Conservation (phyloP, 2,329 filamentous ascomycete genomes). For the Blastomyces silverae region DNA sequence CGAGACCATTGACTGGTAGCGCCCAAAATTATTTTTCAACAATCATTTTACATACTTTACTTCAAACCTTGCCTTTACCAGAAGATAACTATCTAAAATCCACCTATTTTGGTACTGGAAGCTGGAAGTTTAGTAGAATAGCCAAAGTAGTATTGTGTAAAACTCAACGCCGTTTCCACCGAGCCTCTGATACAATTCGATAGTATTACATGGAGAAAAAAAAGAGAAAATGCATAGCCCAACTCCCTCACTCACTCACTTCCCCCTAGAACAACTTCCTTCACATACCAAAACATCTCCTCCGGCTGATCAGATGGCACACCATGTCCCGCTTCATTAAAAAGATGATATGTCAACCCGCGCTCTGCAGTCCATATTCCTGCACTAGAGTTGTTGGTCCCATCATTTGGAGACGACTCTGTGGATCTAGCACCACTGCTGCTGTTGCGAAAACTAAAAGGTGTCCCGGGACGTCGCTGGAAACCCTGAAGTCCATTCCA, state of each 20-base stretch:
- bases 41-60: no score
- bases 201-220: background rate
- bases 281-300: conserved; percentile 35
- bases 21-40: background rate
- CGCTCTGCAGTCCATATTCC: conserved; percentile 32
- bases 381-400: background rate
- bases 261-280: conserved; percentile 30
- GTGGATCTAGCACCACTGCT: conserved; percentile 12
- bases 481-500: conserved; percentile 37
- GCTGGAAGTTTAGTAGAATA: background rate
- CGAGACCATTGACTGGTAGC: background rate
- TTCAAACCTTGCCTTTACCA: no score
- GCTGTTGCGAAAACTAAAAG: conserved; percentile 20
- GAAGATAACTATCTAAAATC: background rate
- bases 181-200: background rate
- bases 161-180: background rate
- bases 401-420: background rate
- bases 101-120: background rate
- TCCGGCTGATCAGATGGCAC: conserved; percentile 30
- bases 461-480: conserved; percentile 23
- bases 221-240: background rate
- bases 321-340: conserved; percentile 32
- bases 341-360: conserved; percentile 35
- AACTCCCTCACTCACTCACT: background rate
- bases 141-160: background rate